These are phyloP conservation scores for Phytophthora uliginosa DNA, from an alignment of 352 stramenopile genomes.

Conservation along the genomic window DNA sequence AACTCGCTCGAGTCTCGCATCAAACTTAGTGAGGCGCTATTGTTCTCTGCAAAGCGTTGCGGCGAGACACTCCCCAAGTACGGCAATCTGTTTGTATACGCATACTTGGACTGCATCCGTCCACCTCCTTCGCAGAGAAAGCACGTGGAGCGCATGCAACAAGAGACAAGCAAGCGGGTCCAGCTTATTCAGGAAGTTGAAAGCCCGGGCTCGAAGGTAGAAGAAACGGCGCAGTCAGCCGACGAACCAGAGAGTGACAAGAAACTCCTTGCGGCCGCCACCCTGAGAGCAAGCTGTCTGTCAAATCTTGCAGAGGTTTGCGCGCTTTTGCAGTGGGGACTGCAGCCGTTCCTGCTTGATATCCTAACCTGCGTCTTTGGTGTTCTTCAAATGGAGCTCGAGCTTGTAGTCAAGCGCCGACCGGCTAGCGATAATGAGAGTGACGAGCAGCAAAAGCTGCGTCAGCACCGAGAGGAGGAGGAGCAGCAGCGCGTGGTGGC, in stretches of 20 bases:
- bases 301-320: constrained; percentile 91
- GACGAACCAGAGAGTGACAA: constrained; percentile 25
- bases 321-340: constrained; percentile 74
- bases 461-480: constrained; percentile 32
- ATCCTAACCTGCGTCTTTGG: constrained; percentile 85
- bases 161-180: constrained; percentile 39
- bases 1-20: constrained; percentile 77
- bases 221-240: constrained; percentile 1
- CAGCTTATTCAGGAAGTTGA: constrained; percentile 72
- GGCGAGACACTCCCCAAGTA: constrained; percentile 80
- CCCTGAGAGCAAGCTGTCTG: constrained; percentile 83
- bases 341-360: constrained; percentile 78
- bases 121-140: constrained; percentile 30
- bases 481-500: constrained; percentile 51
- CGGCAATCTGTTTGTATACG: constrained; percentile 81
- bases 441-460: constrained; percentile 21
- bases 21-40: constrained; percentile 86
- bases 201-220: not conserved
- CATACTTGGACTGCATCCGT: constrained; percentile 84
- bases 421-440: constrained; percentile 9
- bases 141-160: constrained; percentile 17
- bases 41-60: constrained; percentile 84
- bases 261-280: constrained; percentile 57
- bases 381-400: constrained; percentile 81
- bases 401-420: constrained; percentile 27